phyloP scores from a whole-genome alignment of 2,329 filamentous ascomycete species.

The Parascedosporium putredinis region DNA sequence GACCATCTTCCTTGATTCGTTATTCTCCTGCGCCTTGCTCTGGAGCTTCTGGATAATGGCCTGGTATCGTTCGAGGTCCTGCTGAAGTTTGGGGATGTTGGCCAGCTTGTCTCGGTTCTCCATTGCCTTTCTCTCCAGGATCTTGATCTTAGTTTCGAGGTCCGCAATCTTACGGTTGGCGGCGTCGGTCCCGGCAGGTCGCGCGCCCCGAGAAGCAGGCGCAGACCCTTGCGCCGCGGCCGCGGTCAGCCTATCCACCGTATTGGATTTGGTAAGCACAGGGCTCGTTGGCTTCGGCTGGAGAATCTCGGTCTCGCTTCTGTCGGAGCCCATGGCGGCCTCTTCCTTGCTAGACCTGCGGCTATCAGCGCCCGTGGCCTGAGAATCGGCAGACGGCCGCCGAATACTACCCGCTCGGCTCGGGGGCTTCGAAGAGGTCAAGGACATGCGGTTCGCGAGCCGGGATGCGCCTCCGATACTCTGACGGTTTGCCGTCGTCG shows the following conservation, averaged over 20 bases:
- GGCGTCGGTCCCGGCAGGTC: conserved; percentile 33
- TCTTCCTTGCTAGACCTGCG: conserved; percentile 26
- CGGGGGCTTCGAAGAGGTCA: conserved; percentile 26
- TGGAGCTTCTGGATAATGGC: conserved; percentile 84
- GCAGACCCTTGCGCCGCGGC: conserved; percentile 24
- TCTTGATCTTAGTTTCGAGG: conserved; percentile 73
- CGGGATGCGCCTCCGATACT: conserved; percentile 6
- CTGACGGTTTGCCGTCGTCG: conserved; percentile 6
- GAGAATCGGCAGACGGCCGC: conserved; percentile 35
- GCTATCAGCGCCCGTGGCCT: conserved; percentile 28
- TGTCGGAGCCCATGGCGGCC: conserved; percentile 27
- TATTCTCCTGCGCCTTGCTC: conserved; percentile 73
- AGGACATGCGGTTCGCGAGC: conserved; percentile 13
- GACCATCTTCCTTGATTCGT: conserved; percentile 63
- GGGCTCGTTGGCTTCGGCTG: conserved; percentile 42
- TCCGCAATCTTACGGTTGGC: conserved; percentile 67
- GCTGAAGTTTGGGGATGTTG: conserved; percentile 62
- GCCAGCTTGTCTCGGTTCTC: conserved; percentile 84
- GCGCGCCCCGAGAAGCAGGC: conserved; percentile 8
- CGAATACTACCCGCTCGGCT: conserved; percentile 17
- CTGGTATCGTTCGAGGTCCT: conserved; percentile 70
- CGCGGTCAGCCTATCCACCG: conserved; percentile 42
- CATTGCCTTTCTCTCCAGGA: conserved; percentile 75
- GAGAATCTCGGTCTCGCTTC: conserved; percentile 39
- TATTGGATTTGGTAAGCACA: conserved; percentile 36